Evolutionary conservation across 371 early-diverging fungal species (phyloP).

Genomic region (Coemansia sp.): DNA sequence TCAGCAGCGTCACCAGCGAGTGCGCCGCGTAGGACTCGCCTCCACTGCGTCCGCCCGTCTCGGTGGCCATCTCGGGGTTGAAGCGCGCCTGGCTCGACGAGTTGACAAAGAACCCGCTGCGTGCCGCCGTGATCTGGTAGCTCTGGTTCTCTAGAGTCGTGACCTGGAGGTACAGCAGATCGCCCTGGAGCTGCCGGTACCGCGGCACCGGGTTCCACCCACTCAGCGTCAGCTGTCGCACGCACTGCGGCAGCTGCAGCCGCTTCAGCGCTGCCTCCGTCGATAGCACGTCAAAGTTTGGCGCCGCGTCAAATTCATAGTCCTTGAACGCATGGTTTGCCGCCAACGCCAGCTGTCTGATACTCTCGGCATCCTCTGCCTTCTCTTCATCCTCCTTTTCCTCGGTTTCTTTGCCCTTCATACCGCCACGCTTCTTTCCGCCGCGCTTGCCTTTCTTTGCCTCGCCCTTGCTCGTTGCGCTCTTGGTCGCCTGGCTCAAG

Average conservation of each 20-base stretch:
- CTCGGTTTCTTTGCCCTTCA: slow-evolving; percentile 10
- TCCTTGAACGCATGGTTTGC: slow-evolving; percentile 54
- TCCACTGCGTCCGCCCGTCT: slow-evolving; percentile 13
- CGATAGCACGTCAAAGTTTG: slow-evolving; percentile 51
- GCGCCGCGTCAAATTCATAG: slow-evolving; percentile 54
- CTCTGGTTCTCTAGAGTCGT: slow-evolving; percentile 80
- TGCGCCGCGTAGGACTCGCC: slow-evolving; percentile 55
- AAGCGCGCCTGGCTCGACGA: slow-evolving; percentile 71
- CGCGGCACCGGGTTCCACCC: slow-evolving; percentile 92
- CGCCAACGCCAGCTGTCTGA: slow-evolving; percentile 31
- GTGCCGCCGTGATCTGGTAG: slow-evolving; percentile 80
- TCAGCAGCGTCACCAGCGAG: slow-evolving; percentile 70
- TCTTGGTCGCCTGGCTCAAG: slow-evolving; percentile 1
- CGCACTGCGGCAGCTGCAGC: slow-evolving; percentile 57
- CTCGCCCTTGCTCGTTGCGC: background rate
- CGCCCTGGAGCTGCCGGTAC: slow-evolving; percentile 72
- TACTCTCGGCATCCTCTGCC: too few relatives aligned
- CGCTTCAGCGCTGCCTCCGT: slow-evolving; percentile 15
- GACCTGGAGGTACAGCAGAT: slow-evolving; percentile 80
- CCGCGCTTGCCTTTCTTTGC: slow-evolving; percentile 1
- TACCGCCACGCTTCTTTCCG: slow-evolving; percentile 17
- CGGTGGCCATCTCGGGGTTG: slow-evolving; percentile 61
- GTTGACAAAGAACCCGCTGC: slow-evolving; percentile 87
- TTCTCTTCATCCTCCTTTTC: slow-evolving; percentile 49
- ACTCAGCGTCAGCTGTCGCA: slow-evolving; percentile 76